A percentile compares a stretch with the other conserved stretches of the same genome.
Evolutionary conservation across 345 rosid species (phyloP).

Genomic region (Conringia planisiliqua): DNA sequence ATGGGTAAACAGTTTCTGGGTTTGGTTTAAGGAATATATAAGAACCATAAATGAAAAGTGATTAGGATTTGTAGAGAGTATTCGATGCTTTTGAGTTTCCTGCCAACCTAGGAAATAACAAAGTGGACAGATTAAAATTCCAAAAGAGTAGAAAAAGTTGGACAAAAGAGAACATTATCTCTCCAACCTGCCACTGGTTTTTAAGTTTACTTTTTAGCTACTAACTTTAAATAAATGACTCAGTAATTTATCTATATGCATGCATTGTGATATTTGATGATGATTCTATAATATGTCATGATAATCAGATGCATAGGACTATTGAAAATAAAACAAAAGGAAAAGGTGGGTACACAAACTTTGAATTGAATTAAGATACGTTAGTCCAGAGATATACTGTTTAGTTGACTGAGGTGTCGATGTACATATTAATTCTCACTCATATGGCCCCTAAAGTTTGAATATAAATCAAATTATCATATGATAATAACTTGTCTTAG

Average conservation of each 20-base stretch:
- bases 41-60: background rate
- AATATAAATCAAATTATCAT: background rate
- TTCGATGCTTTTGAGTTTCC: conserved; percentile 26
- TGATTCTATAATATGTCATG: background rate
- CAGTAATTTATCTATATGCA: background rate
- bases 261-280: conserved; percentile 1
- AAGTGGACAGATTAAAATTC: conserved; percentile 17
- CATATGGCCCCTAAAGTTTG: background rate
- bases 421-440: background rate
- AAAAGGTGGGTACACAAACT: background rate
- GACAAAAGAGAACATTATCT: conserved; percentile 30
- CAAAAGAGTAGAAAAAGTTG: conserved; percentile 13
- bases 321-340: background rate
- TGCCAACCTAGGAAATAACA: conserved; percentile 35
- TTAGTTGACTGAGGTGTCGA: conserved; percentile 20
- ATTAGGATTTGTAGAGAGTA: conserved; percentile 7
- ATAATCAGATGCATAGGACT: background rate
- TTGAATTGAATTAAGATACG: background rate
- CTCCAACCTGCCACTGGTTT: conserved; percentile 21
- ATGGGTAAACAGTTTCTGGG: background rate
- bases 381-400: background rate
- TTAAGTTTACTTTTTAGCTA: background rate
- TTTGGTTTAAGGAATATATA: conserved; percentile 6
- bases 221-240: background rate
- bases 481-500: conserved; percentile 6